These are phyloP conservation scores for Diutina pseudorugosa DNA, from an alignment of 1,139 yeast species.

Conservation along the genomic window DNA sequence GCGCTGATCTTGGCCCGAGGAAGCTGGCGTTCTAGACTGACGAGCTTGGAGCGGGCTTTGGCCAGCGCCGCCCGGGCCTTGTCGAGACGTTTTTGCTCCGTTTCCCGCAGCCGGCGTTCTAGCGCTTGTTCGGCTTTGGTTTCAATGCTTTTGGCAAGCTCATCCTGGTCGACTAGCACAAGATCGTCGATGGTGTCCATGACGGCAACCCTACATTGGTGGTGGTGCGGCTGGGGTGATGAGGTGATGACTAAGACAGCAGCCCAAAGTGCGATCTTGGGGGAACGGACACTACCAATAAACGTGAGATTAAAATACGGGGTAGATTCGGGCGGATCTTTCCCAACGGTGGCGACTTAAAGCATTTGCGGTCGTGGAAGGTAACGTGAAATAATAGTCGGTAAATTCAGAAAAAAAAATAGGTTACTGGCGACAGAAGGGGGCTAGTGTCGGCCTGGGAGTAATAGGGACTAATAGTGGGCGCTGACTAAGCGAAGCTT, in stretches of 20 bases:
- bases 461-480: too few species aligned
- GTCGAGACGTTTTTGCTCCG: constrained; percentile 62
- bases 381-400: too few species aligned
- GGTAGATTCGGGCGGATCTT: too few species aligned
- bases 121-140: constrained; percentile 55
- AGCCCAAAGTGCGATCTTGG: too few species aligned
- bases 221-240: not conserved
- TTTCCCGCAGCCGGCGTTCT: constrained; percentile 49
- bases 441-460: too few species aligned
- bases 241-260: not conserved
- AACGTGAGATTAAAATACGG: too few species aligned
- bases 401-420: too few species aligned
- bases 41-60: constrained; percentile 30
- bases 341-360: too few species aligned
- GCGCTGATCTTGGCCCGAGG: constrained; percentile 58
- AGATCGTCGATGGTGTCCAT: not conserved
- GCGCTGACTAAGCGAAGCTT: too few species aligned
- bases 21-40: constrained; percentile 36
- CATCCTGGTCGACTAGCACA: constrained; percentile 56
- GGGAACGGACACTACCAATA: too few species aligned
- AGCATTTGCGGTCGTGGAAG: too few species aligned
- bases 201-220: not conserved
- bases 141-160: constrained; percentile 61
- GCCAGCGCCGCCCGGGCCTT: constrained; percentile 42
- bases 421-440: too few species aligned